Conservation (phyloP, 2,329 filamentous ascomycete genomes). For the Aspergillus ochraceoroseus region DNA sequence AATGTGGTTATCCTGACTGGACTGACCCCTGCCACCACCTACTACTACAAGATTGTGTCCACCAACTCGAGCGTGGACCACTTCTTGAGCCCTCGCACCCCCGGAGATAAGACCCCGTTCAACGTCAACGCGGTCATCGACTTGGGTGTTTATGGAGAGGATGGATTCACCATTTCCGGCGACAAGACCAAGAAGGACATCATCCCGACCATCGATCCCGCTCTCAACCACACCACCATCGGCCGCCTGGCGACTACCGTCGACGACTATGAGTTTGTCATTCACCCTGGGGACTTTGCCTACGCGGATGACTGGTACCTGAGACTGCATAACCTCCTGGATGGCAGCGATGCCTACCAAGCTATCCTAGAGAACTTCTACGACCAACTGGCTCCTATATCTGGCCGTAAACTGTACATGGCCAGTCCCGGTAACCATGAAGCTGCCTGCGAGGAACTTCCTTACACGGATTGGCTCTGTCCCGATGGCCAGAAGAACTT, state of each 20-base stretch:
- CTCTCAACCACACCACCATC: slow-evolving; percentile 58
- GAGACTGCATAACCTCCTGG: slow-evolving; percentile 44
- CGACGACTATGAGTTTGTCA: slow-evolving; percentile 52
- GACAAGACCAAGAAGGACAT: slow-evolving; percentile 47
- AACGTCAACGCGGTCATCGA: slow-evolving; percentile 52
- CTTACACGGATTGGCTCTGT: slow-evolving; percentile 24
- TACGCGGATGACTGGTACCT: slow-evolving; percentile 58
- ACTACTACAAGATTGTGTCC: slow-evolving; percentile 58
- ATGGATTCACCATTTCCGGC: slow-evolving; percentile 49
- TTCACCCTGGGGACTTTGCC: slow-evolving; percentile 46
- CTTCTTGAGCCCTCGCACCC: slow-evolving; percentile 51
- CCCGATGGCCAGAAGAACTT: slow-evolving; percentile 55
- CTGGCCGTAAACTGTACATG: slow-evolving; percentile 55
- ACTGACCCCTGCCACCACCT: slow-evolving; percentile 51
- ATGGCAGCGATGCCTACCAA: slow-evolving; percentile 51
- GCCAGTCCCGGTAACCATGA: slow-evolving; percentile 57
- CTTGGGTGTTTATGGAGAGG: slow-evolving; percentile 51
- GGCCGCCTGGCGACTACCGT: slow-evolving; percentile 49
- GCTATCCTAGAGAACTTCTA: slow-evolving; percentile 57
- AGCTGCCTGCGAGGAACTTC: slow-evolving; percentile 45
- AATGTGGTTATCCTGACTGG: slow-evolving; percentile 48
- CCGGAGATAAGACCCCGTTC: slow-evolving; percentile 55
- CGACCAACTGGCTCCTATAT: slow-evolving; percentile 51
- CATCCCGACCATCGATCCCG: slow-evolving; percentile 49
- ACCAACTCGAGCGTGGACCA: slow-evolving; percentile 52